phyloP scores from a whole-genome alignment of 768 basidiomycete genomes.

The Amanita muscaria region DNA sequence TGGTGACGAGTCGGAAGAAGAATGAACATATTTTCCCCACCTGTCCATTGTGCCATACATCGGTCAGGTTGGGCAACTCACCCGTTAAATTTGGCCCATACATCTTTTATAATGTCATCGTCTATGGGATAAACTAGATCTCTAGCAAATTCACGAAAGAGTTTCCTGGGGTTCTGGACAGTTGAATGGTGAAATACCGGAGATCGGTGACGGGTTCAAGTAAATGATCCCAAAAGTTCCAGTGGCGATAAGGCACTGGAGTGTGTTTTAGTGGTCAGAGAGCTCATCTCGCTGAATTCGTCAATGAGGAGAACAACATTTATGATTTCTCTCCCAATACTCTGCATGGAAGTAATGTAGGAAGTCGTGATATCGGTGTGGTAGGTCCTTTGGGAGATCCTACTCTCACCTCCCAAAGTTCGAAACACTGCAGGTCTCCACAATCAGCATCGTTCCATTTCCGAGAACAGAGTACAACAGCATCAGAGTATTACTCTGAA shows the following conservation, averaged over 20 bases:
- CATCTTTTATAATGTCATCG: slow-evolving; percentile 5
- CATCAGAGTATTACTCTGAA: too few species aligned
- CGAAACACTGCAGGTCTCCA: too few species aligned
- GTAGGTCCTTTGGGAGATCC: background rate
- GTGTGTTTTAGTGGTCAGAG: slow-evolving; percentile 7
- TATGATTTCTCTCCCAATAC: background rate
- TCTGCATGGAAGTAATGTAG: slow-evolving; percentile 3
- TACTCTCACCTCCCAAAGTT: too few species aligned
- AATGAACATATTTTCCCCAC: background rate
- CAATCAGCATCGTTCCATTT: too few species aligned
- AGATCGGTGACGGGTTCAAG: slow-evolving; percentile 8
- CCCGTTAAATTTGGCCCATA: background rate
- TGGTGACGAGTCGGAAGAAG: slow-evolving; percentile 87
- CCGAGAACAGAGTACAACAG: too few species aligned
- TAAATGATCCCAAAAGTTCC: slow-evolving; percentile 11
- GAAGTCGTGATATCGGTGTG: slow-evolving; percentile 9
- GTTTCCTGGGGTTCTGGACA: slow-evolving; percentile 7
- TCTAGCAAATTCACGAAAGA: slow-evolving; percentile 5
- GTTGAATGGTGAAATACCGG: slow-evolving; percentile 10
- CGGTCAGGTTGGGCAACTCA: background rate
- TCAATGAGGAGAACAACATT: slow-evolving; percentile 12
- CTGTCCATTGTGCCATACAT: background rate
- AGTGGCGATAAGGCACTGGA: slow-evolving; percentile 8
- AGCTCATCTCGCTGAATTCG: slow-evolving; percentile 11
- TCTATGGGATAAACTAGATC: background rate